These are phyloP conservation scores for Podospora pseudocomata DNA, from an alignment of 495 filamentous ascomycete species.

Conservation along the genomic window DNA sequence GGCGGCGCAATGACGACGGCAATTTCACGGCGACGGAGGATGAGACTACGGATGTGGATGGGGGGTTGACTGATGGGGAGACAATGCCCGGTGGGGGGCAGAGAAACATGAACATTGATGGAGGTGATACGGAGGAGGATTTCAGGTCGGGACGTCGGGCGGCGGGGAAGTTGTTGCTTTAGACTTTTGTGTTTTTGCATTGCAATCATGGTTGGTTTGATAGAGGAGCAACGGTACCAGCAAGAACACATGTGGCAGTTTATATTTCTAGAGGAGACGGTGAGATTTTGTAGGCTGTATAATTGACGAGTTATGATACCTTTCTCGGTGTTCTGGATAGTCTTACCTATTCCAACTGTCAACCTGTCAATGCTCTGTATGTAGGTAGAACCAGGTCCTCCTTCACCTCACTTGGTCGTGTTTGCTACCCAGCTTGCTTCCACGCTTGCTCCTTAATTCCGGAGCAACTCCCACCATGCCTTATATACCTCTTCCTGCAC, in stretches of 20 bases:
- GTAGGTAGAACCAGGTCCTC: neutral
- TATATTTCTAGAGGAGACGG: neutral
- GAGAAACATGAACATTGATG: neutral
- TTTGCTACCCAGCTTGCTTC: neutral
- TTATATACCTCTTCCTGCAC: neutral
- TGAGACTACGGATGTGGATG: constrained; percentile 24
- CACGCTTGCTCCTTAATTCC: neutral
- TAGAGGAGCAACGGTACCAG: neutral
- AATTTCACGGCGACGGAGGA: constrained; percentile 17
- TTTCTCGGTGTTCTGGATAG: neutral
- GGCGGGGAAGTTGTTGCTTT: neutral
- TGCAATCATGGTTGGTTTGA: neutral
- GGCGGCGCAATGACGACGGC: neutral
- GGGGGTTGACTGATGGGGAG: constrained; percentile 7
- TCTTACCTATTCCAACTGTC: neutral
- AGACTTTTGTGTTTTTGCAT: neutral
- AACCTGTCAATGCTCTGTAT: no score
- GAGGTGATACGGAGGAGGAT: neutral
- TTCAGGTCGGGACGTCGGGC: neutral
- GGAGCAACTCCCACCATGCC: neutral
- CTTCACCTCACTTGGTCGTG: neutral
- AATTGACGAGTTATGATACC: neutral
- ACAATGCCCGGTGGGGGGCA: neutral
- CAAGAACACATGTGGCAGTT: neutral
- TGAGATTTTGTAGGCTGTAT: neutral